These are phyloP conservation scores for Marasmius sp. DNA, from an alignment of 1,284 basidiomycete genomes.

Conservation along the genomic window DNA sequence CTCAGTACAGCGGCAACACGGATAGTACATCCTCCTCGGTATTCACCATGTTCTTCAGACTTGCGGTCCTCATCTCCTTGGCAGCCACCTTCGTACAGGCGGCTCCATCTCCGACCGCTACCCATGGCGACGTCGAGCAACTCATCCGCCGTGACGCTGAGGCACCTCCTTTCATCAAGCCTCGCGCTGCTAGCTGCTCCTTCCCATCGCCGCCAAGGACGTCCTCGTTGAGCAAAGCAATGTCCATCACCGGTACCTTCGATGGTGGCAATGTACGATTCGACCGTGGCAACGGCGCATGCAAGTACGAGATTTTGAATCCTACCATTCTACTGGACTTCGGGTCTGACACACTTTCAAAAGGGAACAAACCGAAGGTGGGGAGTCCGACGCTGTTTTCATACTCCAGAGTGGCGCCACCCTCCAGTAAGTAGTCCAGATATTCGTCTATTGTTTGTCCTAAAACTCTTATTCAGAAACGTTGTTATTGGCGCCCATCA, in stretches of 20 bases:
- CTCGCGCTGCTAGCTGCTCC: conserved; percentile 13
- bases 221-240: conserved; percentile 10
- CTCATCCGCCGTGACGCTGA: not conserved
- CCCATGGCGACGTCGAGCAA: not conserved
- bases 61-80: too few relatives aligned
- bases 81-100: too few relatives aligned
- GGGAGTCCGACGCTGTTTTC: conserved; percentile 5
- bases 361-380: not conserved
- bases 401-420: conserved; percentile 14
- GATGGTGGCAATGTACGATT: conserved; percentile 16
- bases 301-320: not conserved
- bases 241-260: conserved; percentile 14
- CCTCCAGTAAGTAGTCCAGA: not conserved
- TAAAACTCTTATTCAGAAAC: conserved; percentile 1
- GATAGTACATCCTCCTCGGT: too few relatives aligned
- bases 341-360: not conserved
- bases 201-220: conserved; percentile 16
- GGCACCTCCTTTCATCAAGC: not conserved
- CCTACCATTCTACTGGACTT: too few relatives aligned
- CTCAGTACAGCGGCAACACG: too few relatives aligned
- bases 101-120: too few relatives aligned
- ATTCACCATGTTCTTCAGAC: too few relatives aligned
- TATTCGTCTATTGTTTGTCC: not conserved
- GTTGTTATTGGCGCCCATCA: conserved; percentile 19
- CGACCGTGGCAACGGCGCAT: conserved; percentile 15